Evolutionary conservation across 176 grass and related monocot genomes (phyloP).

Genomic region (Cymbopogon citratus): DNA sequence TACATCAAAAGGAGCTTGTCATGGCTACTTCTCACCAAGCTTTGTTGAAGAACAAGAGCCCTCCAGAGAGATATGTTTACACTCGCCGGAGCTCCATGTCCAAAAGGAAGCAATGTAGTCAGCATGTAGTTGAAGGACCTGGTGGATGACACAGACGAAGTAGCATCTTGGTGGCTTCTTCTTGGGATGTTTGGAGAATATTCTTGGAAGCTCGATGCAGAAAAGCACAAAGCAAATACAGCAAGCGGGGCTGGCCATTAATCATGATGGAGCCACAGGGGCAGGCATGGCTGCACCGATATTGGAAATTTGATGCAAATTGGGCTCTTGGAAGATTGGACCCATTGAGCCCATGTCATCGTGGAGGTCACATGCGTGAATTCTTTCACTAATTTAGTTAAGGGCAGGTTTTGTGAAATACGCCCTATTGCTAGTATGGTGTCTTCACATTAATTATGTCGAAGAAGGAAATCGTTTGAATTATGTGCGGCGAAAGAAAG

Average conservation of each 20-base stretch:
- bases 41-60: constrained; percentile 66
- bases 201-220: neutral
- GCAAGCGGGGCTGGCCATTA: constrained; percentile 35
- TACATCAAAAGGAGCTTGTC: constrained; percentile 44
- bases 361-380: constrained; percentile 11
- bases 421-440: constrained; percentile 7
- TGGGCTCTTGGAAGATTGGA: constrained; percentile 31
- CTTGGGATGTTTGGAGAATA: constrained; percentile 12
- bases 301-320: constrained; percentile 25
- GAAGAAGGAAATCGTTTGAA: constrained; percentile 18
- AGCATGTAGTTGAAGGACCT: constrained; percentile 55
- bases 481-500: constrained; percentile 10
- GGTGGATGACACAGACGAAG: constrained; percentile 47
- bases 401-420: constrained; percentile 37
- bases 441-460: neutral
- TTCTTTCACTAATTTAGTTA: constrained; percentile 39
- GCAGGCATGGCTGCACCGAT: constrained; percentile 18
- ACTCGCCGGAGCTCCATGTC: constrained; percentile 59
- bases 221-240: constrained; percentile 19
- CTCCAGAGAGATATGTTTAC: constrained; percentile 82
- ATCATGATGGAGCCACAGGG: constrained; percentile 14
- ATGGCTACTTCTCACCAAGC: constrained; percentile 54
- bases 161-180: constrained; percentile 8
- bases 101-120: constrained; percentile 58
- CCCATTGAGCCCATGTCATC: constrained; percentile 8